A percentile compares a stretch with the other conserved stretches of the same genome.
Conservation (phyloP, 805 yeast species). For the Candida adriatica region DNA sequence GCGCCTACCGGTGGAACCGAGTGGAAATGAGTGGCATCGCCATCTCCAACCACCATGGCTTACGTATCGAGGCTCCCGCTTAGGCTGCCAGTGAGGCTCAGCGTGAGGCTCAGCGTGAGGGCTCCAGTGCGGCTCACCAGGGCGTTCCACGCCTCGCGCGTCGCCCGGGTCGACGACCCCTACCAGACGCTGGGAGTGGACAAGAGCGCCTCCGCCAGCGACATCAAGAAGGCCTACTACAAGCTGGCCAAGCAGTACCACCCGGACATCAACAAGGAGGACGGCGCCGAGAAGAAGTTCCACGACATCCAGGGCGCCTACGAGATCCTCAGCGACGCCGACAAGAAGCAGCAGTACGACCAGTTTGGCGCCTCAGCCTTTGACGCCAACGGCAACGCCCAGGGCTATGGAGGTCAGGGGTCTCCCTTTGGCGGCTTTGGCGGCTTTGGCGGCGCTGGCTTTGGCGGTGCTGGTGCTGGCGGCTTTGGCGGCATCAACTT, state of each 20-base stretch:
- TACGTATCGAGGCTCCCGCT: too few species aligned
- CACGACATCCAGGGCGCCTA: slow-evolving; percentile 93
- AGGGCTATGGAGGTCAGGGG: slow-evolving; percentile 34
- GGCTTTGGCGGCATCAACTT: slow-evolving; percentile 37
- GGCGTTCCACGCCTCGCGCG: slow-evolving; percentile 37
- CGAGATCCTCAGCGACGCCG: slow-evolving; percentile 80
- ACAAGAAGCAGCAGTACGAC: slow-evolving; percentile 83
- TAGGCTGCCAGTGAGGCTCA: too few species aligned
- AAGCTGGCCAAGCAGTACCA: slow-evolving; percentile 90
- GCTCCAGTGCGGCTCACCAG: too few species aligned
- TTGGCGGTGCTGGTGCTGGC: too few species aligned
- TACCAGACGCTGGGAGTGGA: slow-evolving; percentile 77
- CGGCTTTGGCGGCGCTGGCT: too few species aligned
- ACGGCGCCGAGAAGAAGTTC: slow-evolving; percentile 80
- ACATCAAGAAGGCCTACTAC: slow-evolving; percentile 91
- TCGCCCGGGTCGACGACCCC: slow-evolving; percentile 52
- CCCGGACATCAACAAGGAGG: slow-evolving; percentile 94
- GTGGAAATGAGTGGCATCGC: too few species aligned
- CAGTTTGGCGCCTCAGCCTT: slow-evolving; percentile 88
- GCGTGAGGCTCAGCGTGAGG: too few species aligned
- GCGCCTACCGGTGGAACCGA: too few species aligned
- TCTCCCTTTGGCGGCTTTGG: slow-evolving; percentile 35
- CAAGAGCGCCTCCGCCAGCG: slow-evolving; percentile 63
- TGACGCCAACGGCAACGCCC: slow-evolving; percentile 49
- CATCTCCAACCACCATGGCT: too few species aligned